Evolutionary conservation across 1,284 basidiomycete genomes (phyloP).

Genomic region (Tylopilus microsporus): DNA sequence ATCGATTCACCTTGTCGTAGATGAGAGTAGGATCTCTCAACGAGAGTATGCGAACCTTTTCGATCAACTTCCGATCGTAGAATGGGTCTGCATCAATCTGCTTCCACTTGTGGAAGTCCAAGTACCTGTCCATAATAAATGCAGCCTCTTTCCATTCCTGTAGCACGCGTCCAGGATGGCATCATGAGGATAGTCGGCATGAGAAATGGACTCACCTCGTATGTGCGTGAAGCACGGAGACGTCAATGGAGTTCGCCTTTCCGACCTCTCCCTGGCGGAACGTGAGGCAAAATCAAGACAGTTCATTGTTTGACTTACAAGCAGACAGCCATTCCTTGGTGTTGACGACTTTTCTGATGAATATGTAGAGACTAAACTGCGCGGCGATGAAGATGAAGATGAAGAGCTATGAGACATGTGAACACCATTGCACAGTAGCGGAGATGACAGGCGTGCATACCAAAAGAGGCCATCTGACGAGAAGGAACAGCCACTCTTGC

Average conservation of each 20-base stretch:
- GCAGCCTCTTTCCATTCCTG: slow-evolving; percentile 87
- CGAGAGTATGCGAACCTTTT: slow-evolving; percentile 46
- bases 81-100: slow-evolving; percentile 77
- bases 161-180: neutral
- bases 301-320: slow-evolving; percentile 48
- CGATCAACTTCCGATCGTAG: slow-evolving; percentile 83
- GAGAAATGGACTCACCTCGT: slow-evolving; percentile 41
- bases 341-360: slow-evolving; percentile 88
- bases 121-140: slow-evolving; percentile 70
- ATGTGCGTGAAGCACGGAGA: slow-evolving; percentile 70
- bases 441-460: slow-evolving; percentile 44
- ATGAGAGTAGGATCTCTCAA: neutral
- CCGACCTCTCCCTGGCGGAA: slow-evolving; percentile 67
- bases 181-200: no score
- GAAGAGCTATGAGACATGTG: slow-evolving; percentile 48
- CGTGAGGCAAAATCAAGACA: neutral
- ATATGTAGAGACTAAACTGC: slow-evolving; percentile 84
- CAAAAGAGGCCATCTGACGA: slow-evolving; percentile 85
- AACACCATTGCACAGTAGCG: neutral
- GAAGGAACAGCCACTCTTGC: slow-evolving; percentile 76
- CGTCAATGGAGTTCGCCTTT: slow-evolving; percentile 75
- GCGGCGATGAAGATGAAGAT: slow-evolving; percentile 82
- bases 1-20: slow-evolving; percentile 53
- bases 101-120: slow-evolving; percentile 89
- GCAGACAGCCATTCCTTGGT: slow-evolving; percentile 88